Evolutionary conservation across 768 basidiomycete species (phyloP), one percentile per base, ranked within the genome.

Genomic region (Artomyces pyxidatus): DNA sequence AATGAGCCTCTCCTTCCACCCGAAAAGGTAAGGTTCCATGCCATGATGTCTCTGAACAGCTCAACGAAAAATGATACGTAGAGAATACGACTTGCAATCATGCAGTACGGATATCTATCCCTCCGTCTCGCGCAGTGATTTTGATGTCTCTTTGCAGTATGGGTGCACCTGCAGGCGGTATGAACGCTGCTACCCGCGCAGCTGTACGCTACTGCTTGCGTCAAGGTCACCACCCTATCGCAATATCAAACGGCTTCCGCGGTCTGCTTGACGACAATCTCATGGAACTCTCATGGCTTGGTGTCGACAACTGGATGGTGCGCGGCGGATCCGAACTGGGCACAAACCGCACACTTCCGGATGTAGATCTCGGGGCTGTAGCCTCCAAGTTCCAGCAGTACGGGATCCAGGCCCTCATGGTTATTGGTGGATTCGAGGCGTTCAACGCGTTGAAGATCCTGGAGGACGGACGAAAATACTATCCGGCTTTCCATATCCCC

Each of bases 281-380:
- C 44, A 72, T 79, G 54, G 85, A 91, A 58, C 79, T 94, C 11
- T 82, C 90, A 7, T 98, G 96, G 96, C 83, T 99, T 26, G 87
- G 90, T 22, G 96, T 98, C 40, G 96, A 99, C 64, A 83, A 83
- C 35, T 99, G 95, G 96, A 88, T 87, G 65, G 82, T 88, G 10
- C 86, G 94, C 22, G 96, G 96, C 50, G 96, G 96, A 10, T 97
- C 94, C 22, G 96, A 99, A 65, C 81, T 99, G 14, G 96, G 96
- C 17, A 98, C 96, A 26, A 98, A 98, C 71, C 88, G 96, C 42
- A 76, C 79, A 10, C 70, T 92, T 38, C 96, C 96, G 17, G 85
- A 85, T 41, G 68, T 79, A 42, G 91, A 97, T 65, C 77, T 98
- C 38, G 95, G 93, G 1, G 80, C 79, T 10, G 75, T 98, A 37